Conservation (phyloP, 352 stramenopile genomes). For the Phytophthora idaei region DNA sequence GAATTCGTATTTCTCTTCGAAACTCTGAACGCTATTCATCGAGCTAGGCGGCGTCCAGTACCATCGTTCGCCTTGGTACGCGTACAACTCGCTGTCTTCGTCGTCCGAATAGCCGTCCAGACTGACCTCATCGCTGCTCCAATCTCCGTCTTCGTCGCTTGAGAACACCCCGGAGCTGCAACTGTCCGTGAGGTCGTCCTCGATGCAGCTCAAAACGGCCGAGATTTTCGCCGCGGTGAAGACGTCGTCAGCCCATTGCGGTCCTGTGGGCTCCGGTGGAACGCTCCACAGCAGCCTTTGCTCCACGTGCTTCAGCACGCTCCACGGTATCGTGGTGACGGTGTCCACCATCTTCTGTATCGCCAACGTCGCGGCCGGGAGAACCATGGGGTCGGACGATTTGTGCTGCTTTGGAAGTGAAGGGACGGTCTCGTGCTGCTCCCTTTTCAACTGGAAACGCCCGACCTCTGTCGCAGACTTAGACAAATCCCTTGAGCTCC, state of each 20-base stretch:
- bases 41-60: conserved; percentile 35
- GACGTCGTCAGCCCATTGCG: conserved; percentile 36
- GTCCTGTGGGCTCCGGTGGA: conserved; percentile 30
- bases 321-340: conserved; percentile 29
- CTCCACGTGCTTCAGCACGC: conserved; percentile 30
- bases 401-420: conserved; percentile 16
- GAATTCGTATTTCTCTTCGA: conserved; percentile 33
- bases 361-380: conserved; percentile 16
- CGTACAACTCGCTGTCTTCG: conserved; percentile 7
- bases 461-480: no score
- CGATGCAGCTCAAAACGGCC: conserved; percentile 4
- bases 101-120: conserved; percentile 26
- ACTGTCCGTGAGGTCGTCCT: conserved; percentile 35
- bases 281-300: conserved; percentile 35
- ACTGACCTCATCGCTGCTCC: conserved; percentile 34
- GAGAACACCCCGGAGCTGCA: conserved; percentile 38
- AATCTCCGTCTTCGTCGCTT: conserved; percentile 31
- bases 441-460: not conserved
- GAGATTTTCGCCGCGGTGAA: conserved; percentile 30
- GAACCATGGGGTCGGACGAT: conserved; percentile 14
- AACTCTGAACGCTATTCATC: conserved; percentile 26
- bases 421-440: not conserved
- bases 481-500: not conserved
- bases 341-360: conserved; percentile 23
- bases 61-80: conserved; percentile 35